Conservation (phyloP, 208 protist genomes). For the Leptomonas pyrrhocoris region DNA sequence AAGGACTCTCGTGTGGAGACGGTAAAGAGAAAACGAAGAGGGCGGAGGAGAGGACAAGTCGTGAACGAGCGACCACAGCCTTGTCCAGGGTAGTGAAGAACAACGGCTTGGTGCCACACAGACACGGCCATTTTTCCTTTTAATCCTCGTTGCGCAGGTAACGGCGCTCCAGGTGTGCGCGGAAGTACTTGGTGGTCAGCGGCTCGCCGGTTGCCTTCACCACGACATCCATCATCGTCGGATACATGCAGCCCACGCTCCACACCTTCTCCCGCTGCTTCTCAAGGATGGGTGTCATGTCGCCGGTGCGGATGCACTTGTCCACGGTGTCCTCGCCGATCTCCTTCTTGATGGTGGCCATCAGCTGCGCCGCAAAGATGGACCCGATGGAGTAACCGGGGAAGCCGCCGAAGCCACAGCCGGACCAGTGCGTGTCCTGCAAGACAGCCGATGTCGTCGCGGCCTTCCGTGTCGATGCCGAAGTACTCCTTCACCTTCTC, state of each 20-base stretch:
- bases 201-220: conserved; percentile 71
- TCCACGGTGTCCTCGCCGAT: conserved; percentile 57
- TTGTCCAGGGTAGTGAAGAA: no score
- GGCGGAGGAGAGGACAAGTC: no score
- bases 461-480: conserved; percentile 74
- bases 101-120: neutral
- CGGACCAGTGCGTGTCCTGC: conserved; percentile 91
- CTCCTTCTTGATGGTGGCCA: conserved; percentile 65
- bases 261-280: no score
- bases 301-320: conserved; percentile 55
- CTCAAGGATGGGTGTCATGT: conserved; percentile 66
- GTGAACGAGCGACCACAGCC: no score
- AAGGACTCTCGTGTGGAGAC: no score
- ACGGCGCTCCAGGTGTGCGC: conserved; percentile 80
- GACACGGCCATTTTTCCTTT: conserved; percentile 1
- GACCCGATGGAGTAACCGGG: conserved; percentile 87
- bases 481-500: conserved; percentile 90
- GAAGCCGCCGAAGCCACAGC: conserved; percentile 82
- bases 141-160: conserved; percentile 61
- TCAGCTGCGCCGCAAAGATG: conserved; percentile 83
- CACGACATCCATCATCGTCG: conserved; percentile 86
- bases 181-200: conserved; percentile 83
- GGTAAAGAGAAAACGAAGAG: no score
- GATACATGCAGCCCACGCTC: conserved; percentile 51
- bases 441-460: conserved; percentile 70